Conservation (phyloP, 1,139 yeast genomes). For the Sugiyamaella grinbergsii region DNA sequence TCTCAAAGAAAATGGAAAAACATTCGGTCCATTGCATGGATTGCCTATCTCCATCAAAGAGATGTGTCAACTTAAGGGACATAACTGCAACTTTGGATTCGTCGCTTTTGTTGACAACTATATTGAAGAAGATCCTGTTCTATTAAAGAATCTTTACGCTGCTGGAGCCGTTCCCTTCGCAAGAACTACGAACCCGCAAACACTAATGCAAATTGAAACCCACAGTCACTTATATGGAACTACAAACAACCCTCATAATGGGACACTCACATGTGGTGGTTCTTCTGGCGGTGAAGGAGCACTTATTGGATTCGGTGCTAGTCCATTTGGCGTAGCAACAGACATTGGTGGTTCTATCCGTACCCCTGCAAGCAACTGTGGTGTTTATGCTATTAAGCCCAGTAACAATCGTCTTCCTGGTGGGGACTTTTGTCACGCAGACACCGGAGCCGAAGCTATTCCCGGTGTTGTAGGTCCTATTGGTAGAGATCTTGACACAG, state of each 20-base stretch:
- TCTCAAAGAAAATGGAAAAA: conserved; percentile 54
- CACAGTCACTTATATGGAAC: conserved; percentile 51
- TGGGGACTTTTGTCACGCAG: conserved; percentile 48
- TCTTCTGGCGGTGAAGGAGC: conserved; percentile 68
- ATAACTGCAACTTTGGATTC: conserved; percentile 47
- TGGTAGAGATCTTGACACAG: conserved; percentile 23
- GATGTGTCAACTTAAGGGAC: conserved; percentile 50
- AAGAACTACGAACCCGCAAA: conserved; percentile 61
- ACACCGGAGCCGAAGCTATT: conserved; percentile 46
- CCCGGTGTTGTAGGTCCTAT: conserved; percentile 24
- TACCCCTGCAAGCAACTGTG: conserved; percentile 57
- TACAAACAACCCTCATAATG: conserved; percentile 53
- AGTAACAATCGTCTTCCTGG: conserved; percentile 52
- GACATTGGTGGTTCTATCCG: conserved; percentile 68
- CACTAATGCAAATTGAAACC: conserved; percentile 57
- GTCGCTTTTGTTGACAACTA: conserved; percentile 41
- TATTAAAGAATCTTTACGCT: conserved; percentile 48
- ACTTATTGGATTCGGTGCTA: conserved; percentile 52
- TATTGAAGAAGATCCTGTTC: conserved; percentile 35
- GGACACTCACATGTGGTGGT: conserved; percentile 54
- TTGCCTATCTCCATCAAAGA: conserved; percentile 57
- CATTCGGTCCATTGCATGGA: conserved; percentile 60
- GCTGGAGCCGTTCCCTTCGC: conserved; percentile 59
- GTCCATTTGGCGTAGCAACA: conserved; percentile 58
- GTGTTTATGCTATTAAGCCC: conserved; percentile 57